Conservation (phyloP, 1,139 yeast genomes). For the Taphrina deformans region DNA sequence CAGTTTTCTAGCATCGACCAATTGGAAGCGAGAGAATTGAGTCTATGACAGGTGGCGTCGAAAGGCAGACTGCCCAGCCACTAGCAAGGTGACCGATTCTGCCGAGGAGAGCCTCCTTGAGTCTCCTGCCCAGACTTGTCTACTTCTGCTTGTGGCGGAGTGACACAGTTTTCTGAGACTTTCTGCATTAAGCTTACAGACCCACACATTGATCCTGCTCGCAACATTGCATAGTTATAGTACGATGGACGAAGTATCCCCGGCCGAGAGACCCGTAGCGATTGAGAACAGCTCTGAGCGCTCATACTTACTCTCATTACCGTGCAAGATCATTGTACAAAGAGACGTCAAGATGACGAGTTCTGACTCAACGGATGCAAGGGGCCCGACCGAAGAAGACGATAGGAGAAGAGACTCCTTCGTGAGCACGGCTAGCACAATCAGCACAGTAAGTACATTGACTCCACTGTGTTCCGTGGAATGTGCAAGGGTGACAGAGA, state of each 20-base stretch:
- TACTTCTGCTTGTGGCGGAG: neutral
- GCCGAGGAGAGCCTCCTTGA: conserved; percentile 1
- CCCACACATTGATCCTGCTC: no score
- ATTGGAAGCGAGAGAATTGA: neutral
- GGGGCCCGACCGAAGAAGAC: neutral
- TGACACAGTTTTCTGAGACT: neutral
- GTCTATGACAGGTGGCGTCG: neutral
- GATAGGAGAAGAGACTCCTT: conserved; percentile 6
- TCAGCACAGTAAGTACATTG: neutral
- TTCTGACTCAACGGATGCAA: neutral
- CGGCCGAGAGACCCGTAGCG: neutral
- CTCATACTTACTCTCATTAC: neutral
- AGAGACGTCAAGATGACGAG: conserved; percentile 9
- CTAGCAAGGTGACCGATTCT: neutral
- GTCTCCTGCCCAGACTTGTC: neutral
- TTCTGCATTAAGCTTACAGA: neutral
- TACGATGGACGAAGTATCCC: neutral
- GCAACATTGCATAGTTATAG: no score
- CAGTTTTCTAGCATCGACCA: no score
- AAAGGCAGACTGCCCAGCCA: neutral
- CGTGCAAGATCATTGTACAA: neutral
- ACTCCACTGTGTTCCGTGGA: conserved; percentile 1
- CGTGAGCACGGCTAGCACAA: neutral
- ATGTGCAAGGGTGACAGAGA: conserved; percentile 16
- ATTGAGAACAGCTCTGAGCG: neutral